Evolutionary conservation across 768 basidiomycete genomes (phyloP).

Genomic region (Exidia glandulosa): DNA sequence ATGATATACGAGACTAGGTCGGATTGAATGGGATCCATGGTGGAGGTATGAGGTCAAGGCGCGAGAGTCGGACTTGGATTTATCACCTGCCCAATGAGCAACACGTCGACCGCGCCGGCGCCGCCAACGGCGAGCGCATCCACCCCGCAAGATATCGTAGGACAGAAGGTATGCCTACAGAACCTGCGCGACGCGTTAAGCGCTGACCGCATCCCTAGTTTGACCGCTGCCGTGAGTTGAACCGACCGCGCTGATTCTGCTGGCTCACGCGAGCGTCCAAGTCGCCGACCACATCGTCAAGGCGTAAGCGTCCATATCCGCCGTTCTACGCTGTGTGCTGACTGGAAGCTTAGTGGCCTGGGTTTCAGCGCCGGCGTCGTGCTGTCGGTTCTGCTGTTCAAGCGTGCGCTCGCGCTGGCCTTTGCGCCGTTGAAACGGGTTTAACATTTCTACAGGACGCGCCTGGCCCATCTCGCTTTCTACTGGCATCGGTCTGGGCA

Average conservation of each 20-base stretch:
- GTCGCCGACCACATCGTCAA: slow-evolving; percentile 81
- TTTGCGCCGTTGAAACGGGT: slow-evolving; percentile 4
- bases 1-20: too few species aligned
- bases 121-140: background rate
- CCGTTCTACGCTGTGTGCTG: background rate
- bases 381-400: slow-evolving; percentile 83
- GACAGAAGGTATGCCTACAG: slow-evolving; percentile 62
- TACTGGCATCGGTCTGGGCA: slow-evolving; percentile 79
- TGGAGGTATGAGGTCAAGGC: too few species aligned
- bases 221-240: slow-evolving; percentile 70
- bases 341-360: slow-evolving; percentile 47
- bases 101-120: background rate
- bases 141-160: slow-evolving; percentile 34
- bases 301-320: slow-evolving; percentile 41
- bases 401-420: slow-evolving; percentile 45
- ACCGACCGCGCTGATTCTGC: background rate
- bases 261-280: slow-evolving; percentile 12
- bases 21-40: too few species aligned
- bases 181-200: background rate
- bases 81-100: too few species aligned
- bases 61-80: too few species aligned
- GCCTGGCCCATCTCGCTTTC: slow-evolving; percentile 84
- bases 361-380: slow-evolving; percentile 85
- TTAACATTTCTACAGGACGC: slow-evolving; percentile 45
- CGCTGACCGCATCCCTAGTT: slow-evolving; percentile 34